A percentile compares a stretch with the other conserved stretches of the same genome.
These are phyloP conservation scores for Entelexis paramagnoliae DNA, from an alignment of 1,139 yeast genomes.

Conservation along the genomic window DNA sequence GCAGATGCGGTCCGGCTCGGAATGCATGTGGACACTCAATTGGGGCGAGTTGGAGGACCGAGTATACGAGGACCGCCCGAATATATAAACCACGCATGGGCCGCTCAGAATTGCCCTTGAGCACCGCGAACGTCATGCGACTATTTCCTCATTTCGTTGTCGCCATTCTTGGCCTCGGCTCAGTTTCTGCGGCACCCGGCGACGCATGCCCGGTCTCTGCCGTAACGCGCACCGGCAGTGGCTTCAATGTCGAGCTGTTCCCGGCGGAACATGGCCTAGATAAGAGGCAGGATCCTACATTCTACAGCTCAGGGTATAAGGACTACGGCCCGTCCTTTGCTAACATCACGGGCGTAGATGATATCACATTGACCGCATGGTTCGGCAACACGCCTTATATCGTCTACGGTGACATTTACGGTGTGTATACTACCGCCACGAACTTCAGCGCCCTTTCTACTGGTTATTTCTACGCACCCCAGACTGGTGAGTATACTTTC, in stretches of 20 bases:
- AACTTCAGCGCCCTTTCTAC: constrained; percentile 4
- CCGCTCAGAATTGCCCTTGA: background rate
- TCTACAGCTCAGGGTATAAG: background rate
- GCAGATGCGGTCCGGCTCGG: no score
- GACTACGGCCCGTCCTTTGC: background rate
- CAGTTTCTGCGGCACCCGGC: background rate
- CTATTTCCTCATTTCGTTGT: background rate
- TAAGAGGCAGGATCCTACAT: background rate
- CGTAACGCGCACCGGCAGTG: background rate
- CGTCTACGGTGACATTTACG: background rate
- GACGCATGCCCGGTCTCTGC: background rate
- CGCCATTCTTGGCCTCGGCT: background rate
- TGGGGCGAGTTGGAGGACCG: no score
- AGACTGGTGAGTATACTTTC: constrained; percentile 6
- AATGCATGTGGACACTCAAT: no score
- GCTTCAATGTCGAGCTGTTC: background rate
- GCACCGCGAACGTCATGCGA: background rate
- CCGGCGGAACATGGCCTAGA: background rate
- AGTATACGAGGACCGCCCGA: background rate
- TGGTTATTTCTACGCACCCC: constrained; percentile 8
- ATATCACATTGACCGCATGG: background rate
- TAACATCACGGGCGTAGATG: background rate
- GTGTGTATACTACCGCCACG: background rate
- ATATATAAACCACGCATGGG: background rate
- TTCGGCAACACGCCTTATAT: background rate